Base-by-base conservation (phyloP, 108 stramenopile genomes). In the Aureococcus anophagefferens region DNA sequence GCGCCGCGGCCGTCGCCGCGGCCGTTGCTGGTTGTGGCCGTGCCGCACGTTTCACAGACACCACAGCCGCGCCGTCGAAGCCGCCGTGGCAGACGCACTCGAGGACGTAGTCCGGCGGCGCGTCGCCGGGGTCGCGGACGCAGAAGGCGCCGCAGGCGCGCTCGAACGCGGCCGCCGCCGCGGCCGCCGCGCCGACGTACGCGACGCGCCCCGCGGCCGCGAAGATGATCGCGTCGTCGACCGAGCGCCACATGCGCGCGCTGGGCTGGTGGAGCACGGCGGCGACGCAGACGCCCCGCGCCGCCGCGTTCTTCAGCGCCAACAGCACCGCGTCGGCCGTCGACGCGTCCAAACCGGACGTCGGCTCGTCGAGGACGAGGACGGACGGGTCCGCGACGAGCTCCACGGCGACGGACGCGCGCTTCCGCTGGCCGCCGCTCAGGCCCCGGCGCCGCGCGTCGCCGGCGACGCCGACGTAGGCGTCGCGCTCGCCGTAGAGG, bases 331-430 rank as follows among this genome's bases (percentile, higher is more conserved):
- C 40, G 30, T 81, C 83, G 4, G 91, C 89, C 15, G 87, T 84
- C 0, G 85, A 73, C 17, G 90, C 84, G 83, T 92, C 91, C 72
- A 94, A 77, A 28, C 91, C 93, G 29, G 89, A 89, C 13, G 89
- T 88, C 32, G 91, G 91, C 79, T 92, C 91, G 85, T 94, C 93
- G 11, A 89, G 85, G 74, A 90, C 87, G 0, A 91, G 75, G 14
- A 91, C 78, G 25, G 86, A 81, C 45, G 78, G 81, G 16, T 73
- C 76, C 63, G 82, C 70, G 71, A 91, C 76, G 87, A 95, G 91
- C 83, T 91, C 94, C 25, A 74, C 36, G 32, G 88, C 94, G 29
- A 93, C 83, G 18, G 90, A 67, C 29, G 77, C 74, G 33, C 80
- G 77, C 72, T 80, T 77, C 35, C 69, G 46, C 68, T 79, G 69